A percentile compares a stretch with the other conserved stretches of the same genome.
Evolutionary conservation across 2,329 filamentous ascomycete species (phyloP).

Genomic region (Clarireedia monteithiana): DNA sequence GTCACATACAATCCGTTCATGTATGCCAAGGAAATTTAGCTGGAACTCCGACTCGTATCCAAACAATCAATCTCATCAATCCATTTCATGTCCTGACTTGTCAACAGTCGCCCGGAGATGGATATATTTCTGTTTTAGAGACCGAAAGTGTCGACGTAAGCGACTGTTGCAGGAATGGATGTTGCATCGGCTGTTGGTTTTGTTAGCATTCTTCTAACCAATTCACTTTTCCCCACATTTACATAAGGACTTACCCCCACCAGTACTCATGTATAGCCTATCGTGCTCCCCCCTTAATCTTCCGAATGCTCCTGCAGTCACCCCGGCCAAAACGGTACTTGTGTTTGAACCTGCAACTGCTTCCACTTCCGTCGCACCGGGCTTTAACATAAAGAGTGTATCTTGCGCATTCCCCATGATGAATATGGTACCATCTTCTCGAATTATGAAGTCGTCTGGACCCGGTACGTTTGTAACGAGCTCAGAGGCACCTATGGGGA

Average conservation of each 20-base stretch:
- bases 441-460: constrained; percentile 14
- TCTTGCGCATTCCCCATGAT: constrained; percentile 9
- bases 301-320: constrained; percentile 15
- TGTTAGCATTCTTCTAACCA: not conserved
- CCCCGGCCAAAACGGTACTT: constrained; percentile 11
- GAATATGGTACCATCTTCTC: constrained; percentile 10
- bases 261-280: constrained; percentile 13
- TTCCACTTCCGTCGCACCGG: not conserved
- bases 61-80: too few species aligned
- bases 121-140: not conserved
- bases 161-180: not conserved
- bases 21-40: too few species aligned
- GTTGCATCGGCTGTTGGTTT: not conserved
- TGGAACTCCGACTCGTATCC: too few species aligned
- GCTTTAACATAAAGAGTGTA: constrained; percentile 4
- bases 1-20: too few species aligned
- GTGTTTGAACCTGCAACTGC: constrained; percentile 10
- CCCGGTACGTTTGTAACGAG: not conserved
- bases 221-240: not conserved
- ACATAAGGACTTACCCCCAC: constrained; percentile 10
- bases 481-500: not conserved
- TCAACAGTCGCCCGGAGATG: too few species aligned
- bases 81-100: too few species aligned
- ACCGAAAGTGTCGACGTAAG: not conserved
- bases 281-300: not conserved